Conservation (phyloP, 768 basidiomycete genomes). For the Tylopilus sp. region DNA sequence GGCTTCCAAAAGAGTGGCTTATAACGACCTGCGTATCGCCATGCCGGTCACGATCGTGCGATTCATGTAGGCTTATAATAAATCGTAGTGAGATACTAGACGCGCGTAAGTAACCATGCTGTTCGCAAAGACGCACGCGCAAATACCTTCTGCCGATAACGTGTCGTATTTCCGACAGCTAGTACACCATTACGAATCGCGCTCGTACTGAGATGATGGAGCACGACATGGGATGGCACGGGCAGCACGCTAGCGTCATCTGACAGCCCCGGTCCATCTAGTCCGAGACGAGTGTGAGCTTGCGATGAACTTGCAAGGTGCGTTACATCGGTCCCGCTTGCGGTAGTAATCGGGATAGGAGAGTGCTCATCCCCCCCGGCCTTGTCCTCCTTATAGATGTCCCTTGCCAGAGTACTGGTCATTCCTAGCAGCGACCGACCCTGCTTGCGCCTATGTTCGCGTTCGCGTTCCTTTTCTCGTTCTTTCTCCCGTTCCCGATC, state of each 20-base stretch:
- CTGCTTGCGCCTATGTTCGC: conserved; percentile 30
- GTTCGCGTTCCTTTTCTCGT: conserved; percentile 33
- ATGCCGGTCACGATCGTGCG: conserved; percentile 6
- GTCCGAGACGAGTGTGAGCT: conserved; percentile 30
- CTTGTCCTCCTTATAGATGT: conserved; percentile 24
- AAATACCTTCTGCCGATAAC: conserved; percentile 86
- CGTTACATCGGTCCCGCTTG: conserved; percentile 38
- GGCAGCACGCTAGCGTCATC: conserved; percentile 92
- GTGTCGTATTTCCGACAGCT: conserved; percentile 87
- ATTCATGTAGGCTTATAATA: conserved; percentile 69
- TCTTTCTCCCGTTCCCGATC: conserved; percentile 36
- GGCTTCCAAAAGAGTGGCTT: conserved; percentile 16
- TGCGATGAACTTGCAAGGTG: conserved; percentile 26
- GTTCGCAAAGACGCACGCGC: conserved; percentile 2
- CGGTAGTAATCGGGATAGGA: conserved; percentile 36
- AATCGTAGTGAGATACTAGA: conserved; percentile 80
- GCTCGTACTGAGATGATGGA: conserved; percentile 93
- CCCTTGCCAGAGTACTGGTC: conserved; percentile 33
- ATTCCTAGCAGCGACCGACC: conserved; percentile 34
- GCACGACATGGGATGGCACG: conserved; percentile 89
- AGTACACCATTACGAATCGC: conserved; percentile 92
- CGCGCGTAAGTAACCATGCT: conserved; percentile 14
- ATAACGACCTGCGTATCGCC: conserved; percentile 25
- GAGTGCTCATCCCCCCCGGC: conserved; percentile 20
- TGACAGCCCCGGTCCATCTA: conserved; percentile 46